A percentile compares a stretch with the other conserved stretches of the same genome.
These are phyloP conservation scores for Mycena filopes DNA, from an alignment of 768 basidiomycete species.

Conservation along the genomic window DNA sequence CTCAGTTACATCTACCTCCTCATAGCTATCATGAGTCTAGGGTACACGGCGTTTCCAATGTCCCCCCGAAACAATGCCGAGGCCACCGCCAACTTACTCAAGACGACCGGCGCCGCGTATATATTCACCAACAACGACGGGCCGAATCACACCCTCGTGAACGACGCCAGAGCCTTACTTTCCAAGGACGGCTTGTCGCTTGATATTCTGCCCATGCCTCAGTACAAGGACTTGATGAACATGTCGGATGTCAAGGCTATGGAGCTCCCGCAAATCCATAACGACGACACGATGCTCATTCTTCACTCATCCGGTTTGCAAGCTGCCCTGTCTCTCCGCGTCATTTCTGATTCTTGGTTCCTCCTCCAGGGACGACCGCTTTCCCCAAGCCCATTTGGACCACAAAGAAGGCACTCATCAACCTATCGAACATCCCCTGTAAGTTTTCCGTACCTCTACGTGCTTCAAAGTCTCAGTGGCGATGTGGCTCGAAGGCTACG, in stretches of 20 bases:
- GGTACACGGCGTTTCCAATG: constrained; percentile 15
- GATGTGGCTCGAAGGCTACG: no score
- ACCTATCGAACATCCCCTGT: constrained; percentile 21
- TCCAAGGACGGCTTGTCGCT: constrained; percentile 3
- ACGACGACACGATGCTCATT: constrained; percentile 3
- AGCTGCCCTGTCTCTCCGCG: neutral
- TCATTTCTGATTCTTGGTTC: neutral
- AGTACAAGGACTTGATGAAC: neutral
- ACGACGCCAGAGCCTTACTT: constrained; percentile 2
- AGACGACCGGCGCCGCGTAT: neutral
- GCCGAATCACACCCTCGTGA: neutral
- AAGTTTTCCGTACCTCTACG: no score
- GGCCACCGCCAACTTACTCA: constrained; percentile 8
- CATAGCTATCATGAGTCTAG: constrained; percentile 17
- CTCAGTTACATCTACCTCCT: constrained; percentile 18
- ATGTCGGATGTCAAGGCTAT: neutral
- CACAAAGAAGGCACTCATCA: constrained; percentile 7
- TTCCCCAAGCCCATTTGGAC: constrained; percentile 15
- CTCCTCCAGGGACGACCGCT: constrained; percentile 13
- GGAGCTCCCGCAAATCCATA: neutral
- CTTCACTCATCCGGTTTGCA: constrained; percentile 16
- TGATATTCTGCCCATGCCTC: constrained; percentile 6
- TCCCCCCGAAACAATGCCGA: constrained; percentile 20
- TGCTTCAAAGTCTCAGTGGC: no score
- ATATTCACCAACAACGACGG: constrained; percentile 14